Evolutionary conservation across 78 protist genomes (phyloP).

Genomic region (Dictyostelium discoideum): DNA sequence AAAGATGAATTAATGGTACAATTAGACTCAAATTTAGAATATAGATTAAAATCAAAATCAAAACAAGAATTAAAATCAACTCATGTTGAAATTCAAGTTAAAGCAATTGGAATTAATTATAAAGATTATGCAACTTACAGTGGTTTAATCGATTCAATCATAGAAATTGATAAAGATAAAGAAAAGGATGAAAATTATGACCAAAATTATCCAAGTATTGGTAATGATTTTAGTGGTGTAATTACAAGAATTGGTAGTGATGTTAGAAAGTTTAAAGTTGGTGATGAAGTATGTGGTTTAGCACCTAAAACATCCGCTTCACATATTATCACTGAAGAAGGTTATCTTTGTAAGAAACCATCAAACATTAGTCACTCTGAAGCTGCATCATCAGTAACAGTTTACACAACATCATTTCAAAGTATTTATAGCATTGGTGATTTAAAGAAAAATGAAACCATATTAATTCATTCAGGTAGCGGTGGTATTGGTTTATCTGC

Average conservation of each 20-base stretch:
- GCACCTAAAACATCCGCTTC: background rate
- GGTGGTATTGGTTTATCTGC: constrained; percentile 26
- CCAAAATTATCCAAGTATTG: background rate
- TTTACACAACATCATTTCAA: background rate
- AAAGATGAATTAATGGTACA: too few relatives aligned
- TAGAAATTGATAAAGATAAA: too few relatives aligned
- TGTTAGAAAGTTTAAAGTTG: constrained; percentile 15
- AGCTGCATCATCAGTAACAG: constrained; percentile 24
- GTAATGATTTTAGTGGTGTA: background rate
- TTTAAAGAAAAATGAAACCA: background rate
- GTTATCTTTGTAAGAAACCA: background rate
- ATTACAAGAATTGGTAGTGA: background rate
- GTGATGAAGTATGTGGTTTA: constrained; percentile 16
- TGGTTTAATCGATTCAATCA: background rate
- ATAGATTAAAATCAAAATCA: too few relatives aligned
- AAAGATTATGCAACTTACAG: too few relatives aligned
- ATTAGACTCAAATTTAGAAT: too few relatives aligned
- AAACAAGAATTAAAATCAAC: too few relatives aligned
- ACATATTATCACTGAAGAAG: background rate
- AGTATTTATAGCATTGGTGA: background rate
- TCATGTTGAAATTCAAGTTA: too few relatives aligned
- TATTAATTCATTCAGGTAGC: background rate
- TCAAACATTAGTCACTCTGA: background rate
- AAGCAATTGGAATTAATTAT: too few relatives aligned
- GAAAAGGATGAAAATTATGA: too few relatives aligned